Evolutionary conservation across 2,329 filamentous ascomycete species (phyloP).

Genomic region (Xylogone sp.): DNA sequence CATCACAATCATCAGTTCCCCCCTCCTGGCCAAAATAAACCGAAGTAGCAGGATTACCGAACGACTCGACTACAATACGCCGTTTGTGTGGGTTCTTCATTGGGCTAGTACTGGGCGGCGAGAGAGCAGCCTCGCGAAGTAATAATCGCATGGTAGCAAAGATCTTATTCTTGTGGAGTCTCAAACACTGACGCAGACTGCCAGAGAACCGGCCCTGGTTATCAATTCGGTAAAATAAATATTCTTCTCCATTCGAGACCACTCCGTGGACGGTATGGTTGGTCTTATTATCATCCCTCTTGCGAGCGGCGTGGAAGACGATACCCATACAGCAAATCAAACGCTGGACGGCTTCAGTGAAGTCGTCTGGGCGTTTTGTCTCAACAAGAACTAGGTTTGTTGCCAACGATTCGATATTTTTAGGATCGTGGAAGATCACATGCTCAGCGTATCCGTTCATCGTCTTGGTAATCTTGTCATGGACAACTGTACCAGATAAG

Average conservation of each 20-base stretch:
- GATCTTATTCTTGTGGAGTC: background rate
- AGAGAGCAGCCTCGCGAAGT: background rate
- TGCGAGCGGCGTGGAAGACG: background rate
- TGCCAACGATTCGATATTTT: background rate
- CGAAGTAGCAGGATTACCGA: background rate
- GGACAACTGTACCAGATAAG: background rate
- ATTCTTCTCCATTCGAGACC: background rate
- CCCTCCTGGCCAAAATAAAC: background rate
- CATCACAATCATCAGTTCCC: background rate
- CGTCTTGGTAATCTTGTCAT: background rate
- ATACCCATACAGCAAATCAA: background rate
- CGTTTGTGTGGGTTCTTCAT: background rate
- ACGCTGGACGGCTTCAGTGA: too few species aligned
- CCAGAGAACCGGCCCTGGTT: background rate
- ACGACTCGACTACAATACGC: background rate
- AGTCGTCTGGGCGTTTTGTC: background rate
- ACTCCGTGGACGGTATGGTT: background rate
- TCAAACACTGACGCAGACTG: background rate
- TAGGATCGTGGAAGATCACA: background rate
- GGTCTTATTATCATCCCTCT: background rate
- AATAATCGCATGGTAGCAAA: background rate
- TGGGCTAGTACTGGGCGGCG: background rate
- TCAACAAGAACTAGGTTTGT: background rate
- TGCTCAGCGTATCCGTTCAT: background rate
- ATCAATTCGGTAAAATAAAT: background rate